Evolutionary conservation across 1,139 yeast species (phyloP).

Genomic region (Sugiyamaella japonica): DNA sequence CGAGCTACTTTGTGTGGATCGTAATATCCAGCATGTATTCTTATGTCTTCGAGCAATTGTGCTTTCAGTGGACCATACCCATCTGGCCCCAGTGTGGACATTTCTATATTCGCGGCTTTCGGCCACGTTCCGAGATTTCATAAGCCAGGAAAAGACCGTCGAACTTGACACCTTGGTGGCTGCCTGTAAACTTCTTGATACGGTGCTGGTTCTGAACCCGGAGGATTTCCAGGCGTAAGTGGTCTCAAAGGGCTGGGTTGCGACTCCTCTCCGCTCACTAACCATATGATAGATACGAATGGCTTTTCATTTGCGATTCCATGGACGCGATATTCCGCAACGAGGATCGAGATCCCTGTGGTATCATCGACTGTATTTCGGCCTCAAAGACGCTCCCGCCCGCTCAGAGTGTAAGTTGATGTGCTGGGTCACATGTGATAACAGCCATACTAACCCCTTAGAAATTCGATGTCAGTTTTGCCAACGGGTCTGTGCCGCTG

Average conservation of each 20-base stretch:
- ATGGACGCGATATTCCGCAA: constrained; percentile 58
- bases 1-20: constrained; percentile 41
- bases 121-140: constrained; percentile 49
- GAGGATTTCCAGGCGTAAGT: constrained; percentile 72
- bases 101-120: constrained; percentile 62
- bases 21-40: constrained; percentile 48
- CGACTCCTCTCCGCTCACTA: constrained; percentile 11
- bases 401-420: constrained; percentile 25
- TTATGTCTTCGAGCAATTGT: constrained; percentile 62
- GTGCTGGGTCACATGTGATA: too few species aligned
- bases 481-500: constrained; percentile 13
- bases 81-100: constrained; percentile 71
- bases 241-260: too few species aligned
- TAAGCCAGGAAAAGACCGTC: constrained; percentile 42
- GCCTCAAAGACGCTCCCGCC: constrained; percentile 27
- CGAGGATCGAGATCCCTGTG: constrained; percentile 41
- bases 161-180: constrained; percentile 40
- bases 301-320: constrained; percentile 79
- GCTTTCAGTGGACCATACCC: constrained; percentile 61
- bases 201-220: constrained; percentile 60
- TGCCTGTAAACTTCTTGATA: constrained; percentile 77
- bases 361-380: constrained; percentile 44
- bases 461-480: constrained; percentile 17
- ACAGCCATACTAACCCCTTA: constrained; percentile 10
- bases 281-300: constrained; percentile 48